Evolutionary conservation across 192 early-diverging fungal species (phyloP), one percentile per base, ranked within the genome.

Genomic region (Funneliformis mosseae): DNA sequence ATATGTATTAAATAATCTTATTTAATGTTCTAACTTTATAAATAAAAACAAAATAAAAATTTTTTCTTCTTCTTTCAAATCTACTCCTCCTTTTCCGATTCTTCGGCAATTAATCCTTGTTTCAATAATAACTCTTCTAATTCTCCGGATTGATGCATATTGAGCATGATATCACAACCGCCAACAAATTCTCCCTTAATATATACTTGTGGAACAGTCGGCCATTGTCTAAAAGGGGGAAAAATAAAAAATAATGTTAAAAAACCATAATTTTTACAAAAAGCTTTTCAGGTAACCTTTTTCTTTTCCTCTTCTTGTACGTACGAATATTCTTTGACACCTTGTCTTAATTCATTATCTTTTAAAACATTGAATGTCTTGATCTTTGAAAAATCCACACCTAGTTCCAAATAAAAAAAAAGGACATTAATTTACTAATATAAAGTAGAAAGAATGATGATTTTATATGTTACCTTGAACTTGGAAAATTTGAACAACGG

Each of bases 101-200:
- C 50, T 50, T 50, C 48, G 0, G 12, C 14, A 16, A 69, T 27
- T 43, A 96, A 83, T 28, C 89, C 90, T 83, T 97, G 90, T 86
- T 96, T 92, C 76, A 91, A 79, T 71, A 99, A 84, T 74, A 96
- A 77, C 60, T 89, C 85, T 78, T 94, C 92, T 77, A 99, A 92
- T 85, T 97, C 96, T 11, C 96, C 96, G n/a, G 88, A 92, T 85
- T 93, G 88, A 80, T 94, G 88, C 94, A 99, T 94, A 82, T 92
- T 91, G 25, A 95, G 88, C 81, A 99, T 83, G 81, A 99, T 97
- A 83, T 99, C 96, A 82, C 92, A 94, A 25, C 97, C 97, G 76
- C 97, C 96, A 64, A 98, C 91, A 84, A 99, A 97, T 88, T 98
- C 95, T 81, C 96, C 96, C 81, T 96, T 94, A 83, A 99, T 89